phyloP scores from a whole-genome alignment of 2,329 filamentous ascomycete genomes.

The Cladophialophora chaetospira region DNA sequence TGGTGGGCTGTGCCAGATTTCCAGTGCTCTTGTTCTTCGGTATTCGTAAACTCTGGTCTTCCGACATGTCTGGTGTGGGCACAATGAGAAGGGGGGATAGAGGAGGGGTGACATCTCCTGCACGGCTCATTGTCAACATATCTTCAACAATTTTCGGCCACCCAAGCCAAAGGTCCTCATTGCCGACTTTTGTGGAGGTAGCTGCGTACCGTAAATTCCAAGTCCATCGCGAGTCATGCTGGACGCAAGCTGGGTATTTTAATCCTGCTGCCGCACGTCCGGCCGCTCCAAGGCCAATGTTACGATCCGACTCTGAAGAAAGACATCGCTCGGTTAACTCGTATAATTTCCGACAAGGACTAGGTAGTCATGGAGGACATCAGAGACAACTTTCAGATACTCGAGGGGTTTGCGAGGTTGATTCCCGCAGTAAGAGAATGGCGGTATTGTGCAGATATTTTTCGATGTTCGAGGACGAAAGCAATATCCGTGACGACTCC shows the following conservation, averaged over 20 bases:
- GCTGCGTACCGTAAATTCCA: constrained; percentile 21
- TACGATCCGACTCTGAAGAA: constrained; percentile 7
- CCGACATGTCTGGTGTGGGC: constrained; percentile 13
- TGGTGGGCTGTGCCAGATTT: constrained; percentile 46
- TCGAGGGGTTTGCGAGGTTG: not conserved
- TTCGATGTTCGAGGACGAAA: constrained; percentile 2
- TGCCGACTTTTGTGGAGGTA: not conserved
- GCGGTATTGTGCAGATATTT: not conserved
- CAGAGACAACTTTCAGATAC: not conserved
- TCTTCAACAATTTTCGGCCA: not conserved
- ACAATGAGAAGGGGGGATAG: constrained; percentile 24
- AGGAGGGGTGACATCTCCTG: constrained; percentile 26
- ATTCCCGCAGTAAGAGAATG: not conserved
- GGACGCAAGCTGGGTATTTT: constrained; percentile 9
- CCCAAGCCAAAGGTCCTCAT: not conserved
- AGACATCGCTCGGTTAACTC: constrained; percentile 13
- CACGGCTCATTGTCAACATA: constrained; percentile 9
- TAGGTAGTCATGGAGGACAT: not conserved
- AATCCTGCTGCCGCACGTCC: constrained; percentile 15
- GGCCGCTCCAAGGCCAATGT: constrained; percentile 19
- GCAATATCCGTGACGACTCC: not conserved
- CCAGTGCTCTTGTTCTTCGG: constrained; percentile 54
- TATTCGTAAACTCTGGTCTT: constrained; percentile 34
- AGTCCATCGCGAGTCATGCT: constrained; percentile 28
- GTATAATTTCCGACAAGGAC: not conserved